Base-by-base conservation (phyloP, 352 stramenopile genomes). In the Phytophthora sojae region DNA sequence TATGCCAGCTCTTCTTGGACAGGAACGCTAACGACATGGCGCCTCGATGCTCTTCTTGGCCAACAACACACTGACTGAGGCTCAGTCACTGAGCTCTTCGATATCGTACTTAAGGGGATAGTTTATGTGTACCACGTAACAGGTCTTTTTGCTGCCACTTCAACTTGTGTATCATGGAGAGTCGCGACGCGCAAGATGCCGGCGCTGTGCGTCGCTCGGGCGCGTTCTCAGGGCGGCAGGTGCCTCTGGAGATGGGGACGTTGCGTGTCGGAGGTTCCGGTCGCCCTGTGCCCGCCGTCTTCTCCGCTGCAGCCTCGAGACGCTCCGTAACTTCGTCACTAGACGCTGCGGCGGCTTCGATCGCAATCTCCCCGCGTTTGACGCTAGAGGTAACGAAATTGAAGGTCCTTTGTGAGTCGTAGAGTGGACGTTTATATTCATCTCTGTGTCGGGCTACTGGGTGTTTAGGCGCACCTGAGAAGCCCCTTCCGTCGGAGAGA, bases 1-100 rank as follows among this genome's bases (percentile, higher is more conserved):
- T 98, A 76, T 99, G 96, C 96, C 96, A 99, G 89, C 94, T 99
- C 90, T 98, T 99, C 91, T 98, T 99, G 83, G 85, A 84, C 74
- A 97, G 88, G 80, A 98, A 99, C 73, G 85, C 92, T 73, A 97
- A 90, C 70, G 86, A 97, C 79, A 97, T 97, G 25, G 44, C 73
- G 32, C 3, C 54, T 44, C 57, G 32, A 53, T 32, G 29, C 17
- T 26, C 45, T 52, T 52, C 15, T 21, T 49, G 15, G 15, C 32
- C 21, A 21, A 0, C 30, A 8, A 30, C 26, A 5, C 4, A 15
- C 37, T 15, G 15, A 21, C 21, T 21, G n/a, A n/a, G n/a, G n/a
- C n/a, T n/a, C n/a, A n/a, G n/a, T n/a, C n/a, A 30, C n/a, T 57
- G 54, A n/a, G 8, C 57, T 23, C 26, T 8, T 21, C n/a, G 2